Evolutionary conservation across 345 rosid genomes (phyloP).

Genomic region (Turritis glabra): DNA sequence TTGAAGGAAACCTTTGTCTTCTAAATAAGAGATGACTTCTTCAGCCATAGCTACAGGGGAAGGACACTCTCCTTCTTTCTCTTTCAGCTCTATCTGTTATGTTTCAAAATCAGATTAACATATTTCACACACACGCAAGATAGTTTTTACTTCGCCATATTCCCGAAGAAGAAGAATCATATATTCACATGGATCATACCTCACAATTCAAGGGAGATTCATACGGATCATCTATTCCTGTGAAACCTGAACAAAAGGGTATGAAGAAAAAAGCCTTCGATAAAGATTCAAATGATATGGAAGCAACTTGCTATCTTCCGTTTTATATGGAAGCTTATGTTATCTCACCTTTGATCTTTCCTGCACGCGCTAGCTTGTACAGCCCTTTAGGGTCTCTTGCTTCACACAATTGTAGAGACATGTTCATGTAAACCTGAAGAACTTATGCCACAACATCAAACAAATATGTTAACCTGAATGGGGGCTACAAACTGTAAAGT

Average conservation of each 20-base stretch:
- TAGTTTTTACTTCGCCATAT: not conserved
- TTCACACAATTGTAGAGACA: constrained; percentile 78
- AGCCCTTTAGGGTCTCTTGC: constrained; percentile 88
- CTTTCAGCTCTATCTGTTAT: constrained; percentile 65
- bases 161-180: constrained; percentile 3
- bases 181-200: constrained; percentile 43
- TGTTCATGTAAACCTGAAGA: constrained; percentile 84
- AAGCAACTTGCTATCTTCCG: not conserved
- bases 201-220: constrained; percentile 85
- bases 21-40: constrained; percentile 67
- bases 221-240: constrained; percentile 94
- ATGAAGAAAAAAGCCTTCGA: not conserved
- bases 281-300: not conserved
- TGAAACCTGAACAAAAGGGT: constrained; percentile 59
- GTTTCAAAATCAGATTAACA: not conserved
- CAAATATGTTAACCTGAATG: constrained; percentile 4
- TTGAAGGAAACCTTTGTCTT: constrained; percentile 70
- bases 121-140: not conserved
- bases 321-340: constrained; percentile 19
- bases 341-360: constrained; percentile 78
- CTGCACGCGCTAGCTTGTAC: constrained; percentile 91
- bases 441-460: constrained; percentile 45
- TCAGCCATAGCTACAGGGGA: constrained; percentile 72
- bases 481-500: not conserved
- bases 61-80: constrained; percentile 70